A percentile compares a stretch with the other conserved stretches of the same genome.
Conservation (phyloP, 1,139 yeast genomes). For the Wickerhamiella pararugosa region DNA sequence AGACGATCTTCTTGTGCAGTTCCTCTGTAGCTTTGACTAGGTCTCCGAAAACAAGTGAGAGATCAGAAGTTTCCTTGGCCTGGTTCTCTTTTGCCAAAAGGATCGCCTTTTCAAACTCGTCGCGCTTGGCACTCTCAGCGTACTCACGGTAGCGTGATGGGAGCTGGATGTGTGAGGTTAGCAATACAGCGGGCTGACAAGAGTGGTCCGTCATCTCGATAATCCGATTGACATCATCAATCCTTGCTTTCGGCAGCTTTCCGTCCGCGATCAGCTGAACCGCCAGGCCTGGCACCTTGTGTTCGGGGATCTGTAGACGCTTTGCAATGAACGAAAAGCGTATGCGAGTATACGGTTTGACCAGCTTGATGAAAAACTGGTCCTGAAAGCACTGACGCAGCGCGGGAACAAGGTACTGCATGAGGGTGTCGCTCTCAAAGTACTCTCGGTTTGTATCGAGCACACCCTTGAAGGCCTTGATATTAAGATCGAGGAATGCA, state of each 20-base stretch:
- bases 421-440: conserved; percentile 21
- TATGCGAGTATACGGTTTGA: conserved; percentile 28
- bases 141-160: conserved; percentile 5
- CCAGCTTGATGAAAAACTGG: conserved; percentile 25
- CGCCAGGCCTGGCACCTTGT: conserved; percentile 29
- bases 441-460: conserved; percentile 17
- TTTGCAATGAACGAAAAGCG: conserved; percentile 23
- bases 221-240: conserved; percentile 31
- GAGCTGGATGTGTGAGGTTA: neutral
- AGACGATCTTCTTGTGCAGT: neutral
- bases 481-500: conserved; percentile 27
- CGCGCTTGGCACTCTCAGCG: conserved; percentile 1
- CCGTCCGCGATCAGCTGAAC: conserved; percentile 34
- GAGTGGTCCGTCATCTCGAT: neutral
- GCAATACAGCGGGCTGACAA: neutral
- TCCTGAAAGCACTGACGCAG: conserved; percentile 24
- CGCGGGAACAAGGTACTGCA: conserved; percentile 19
- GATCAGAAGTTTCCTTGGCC: conserved; percentile 1
- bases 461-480: conserved; percentile 24
- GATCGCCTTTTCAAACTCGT: conserved; percentile 3
- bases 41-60: conserved; percentile 1
- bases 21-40: neutral
- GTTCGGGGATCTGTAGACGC: conserved; percentile 17
- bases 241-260: conserved; percentile 28
- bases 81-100: conserved; percentile 1